phyloP scores from a whole-genome alignment of 2,329 filamentous ascomycete species.

The Fusarium continuum region DNA sequence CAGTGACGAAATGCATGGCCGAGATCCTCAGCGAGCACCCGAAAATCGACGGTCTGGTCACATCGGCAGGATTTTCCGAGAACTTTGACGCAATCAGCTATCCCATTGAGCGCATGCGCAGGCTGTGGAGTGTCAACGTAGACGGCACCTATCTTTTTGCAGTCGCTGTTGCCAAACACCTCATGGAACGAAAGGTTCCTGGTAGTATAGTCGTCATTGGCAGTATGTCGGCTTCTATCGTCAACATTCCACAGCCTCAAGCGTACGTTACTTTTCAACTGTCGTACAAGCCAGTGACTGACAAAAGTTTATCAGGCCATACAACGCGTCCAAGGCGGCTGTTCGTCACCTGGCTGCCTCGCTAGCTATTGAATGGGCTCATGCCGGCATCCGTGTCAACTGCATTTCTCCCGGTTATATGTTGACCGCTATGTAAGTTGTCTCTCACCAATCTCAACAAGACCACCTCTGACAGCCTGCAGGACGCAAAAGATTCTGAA shows the following conservation, averaged over 20 bases:
- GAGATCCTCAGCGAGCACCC: constrained; percentile 68
- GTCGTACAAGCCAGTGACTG: accelerated
- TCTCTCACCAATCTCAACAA: accelerated
- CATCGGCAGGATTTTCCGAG: constrained; percentile 93
- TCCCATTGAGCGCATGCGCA: constrained; percentile 88
- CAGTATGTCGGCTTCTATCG: constrained; percentile 91
- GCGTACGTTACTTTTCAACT: constrained; percentile 56
- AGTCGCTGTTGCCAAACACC: constrained; percentile 81
- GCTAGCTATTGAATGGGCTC: constrained; percentile 92
- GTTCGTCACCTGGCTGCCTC: constrained; percentile 87
- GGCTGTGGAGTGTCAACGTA: constrained; percentile 93
- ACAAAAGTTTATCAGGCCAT: constrained; percentile 63
- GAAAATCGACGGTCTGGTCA: constrained; percentile 92
- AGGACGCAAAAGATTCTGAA: constrained; percentile 95
- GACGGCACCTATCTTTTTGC: constrained; percentile 92
- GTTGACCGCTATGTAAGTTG: constrained; percentile 84
- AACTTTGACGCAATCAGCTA: constrained; percentile 93
- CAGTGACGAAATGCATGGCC: constrained; percentile 75
- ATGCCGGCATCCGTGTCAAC: constrained; percentile 88
- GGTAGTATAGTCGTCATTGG: constrained; percentile 95
- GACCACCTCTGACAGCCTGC: neutral
- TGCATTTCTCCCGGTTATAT: constrained; percentile 96
- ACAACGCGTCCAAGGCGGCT: constrained; percentile 92
- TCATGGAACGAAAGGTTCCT: constrained; percentile 80
- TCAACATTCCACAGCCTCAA: constrained; percentile 95